These are phyloP conservation scores for Begonia masoniana DNA, from an alignment of 306 rosid species.

Conservation along the genomic window DNA sequence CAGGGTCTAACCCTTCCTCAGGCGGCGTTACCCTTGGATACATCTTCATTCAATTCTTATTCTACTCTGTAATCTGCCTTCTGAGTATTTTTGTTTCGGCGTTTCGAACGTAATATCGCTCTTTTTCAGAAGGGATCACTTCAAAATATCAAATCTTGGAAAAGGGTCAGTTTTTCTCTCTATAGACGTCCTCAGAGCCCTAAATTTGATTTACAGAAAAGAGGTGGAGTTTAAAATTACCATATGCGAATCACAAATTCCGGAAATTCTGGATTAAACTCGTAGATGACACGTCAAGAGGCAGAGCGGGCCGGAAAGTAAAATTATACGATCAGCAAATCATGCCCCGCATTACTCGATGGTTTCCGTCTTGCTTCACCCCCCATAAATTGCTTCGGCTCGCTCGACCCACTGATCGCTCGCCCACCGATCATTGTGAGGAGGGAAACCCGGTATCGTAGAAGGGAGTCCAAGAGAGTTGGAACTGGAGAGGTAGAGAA, in stretches of 20 bases:
- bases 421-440: neutral
- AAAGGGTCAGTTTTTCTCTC: neutral
- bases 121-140: neutral
- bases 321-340: neutral
- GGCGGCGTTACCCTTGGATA: slow-evolving; percentile 47
- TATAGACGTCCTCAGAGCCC: neutral
- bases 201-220: neutral
- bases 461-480: neutral
- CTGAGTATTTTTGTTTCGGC: slow-evolving; percentile 1
- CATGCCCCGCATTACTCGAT: neutral
- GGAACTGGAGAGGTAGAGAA: neutral
- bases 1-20: slow-evolving; percentile 70
- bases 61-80: slow-evolving; percentile 9
- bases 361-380: neutral
- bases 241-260: neutral
- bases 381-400: too few species aligned
- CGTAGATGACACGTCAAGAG: neutral
- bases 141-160: neutral
- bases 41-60: slow-evolving; percentile 27
- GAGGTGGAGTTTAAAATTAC: neutral
- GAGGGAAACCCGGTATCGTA: neutral
- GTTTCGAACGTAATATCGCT: neutral
- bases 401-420: too few species aligned
- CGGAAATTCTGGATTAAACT: neutral
- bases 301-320: neutral